Conservation (phyloP, 106 monocot genomes). For the Allium cepa region DNA sequence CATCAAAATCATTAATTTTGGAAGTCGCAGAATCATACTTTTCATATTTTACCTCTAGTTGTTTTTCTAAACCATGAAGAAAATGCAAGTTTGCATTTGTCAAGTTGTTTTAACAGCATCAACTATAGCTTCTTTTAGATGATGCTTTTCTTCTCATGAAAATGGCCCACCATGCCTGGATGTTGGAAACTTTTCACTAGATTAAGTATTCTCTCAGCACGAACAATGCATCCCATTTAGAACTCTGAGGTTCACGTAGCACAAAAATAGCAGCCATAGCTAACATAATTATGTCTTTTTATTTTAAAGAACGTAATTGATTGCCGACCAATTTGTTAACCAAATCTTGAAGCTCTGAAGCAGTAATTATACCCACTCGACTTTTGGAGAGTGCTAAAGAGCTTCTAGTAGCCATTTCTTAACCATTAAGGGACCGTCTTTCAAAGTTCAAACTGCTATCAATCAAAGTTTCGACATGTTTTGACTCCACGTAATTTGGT, state of each 20-base stretch:
- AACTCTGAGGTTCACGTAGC: conserved; percentile 54
- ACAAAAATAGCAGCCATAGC: conserved; percentile 65
- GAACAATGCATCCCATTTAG: conserved; percentile 85
- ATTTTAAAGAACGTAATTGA: conserved; percentile 48
- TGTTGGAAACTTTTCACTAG: conserved; percentile 75
- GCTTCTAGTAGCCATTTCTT: conserved; percentile 93
- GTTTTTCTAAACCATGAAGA: conserved; percentile 67
- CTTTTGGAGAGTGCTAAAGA: conserved; percentile 55
- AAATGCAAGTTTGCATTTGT: conserved; percentile 39
- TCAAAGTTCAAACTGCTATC: conserved; percentile 53
- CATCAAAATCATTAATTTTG: conserved; percentile 66
- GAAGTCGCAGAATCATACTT: conserved; percentile 25
- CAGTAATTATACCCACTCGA: conserved; percentile 20
- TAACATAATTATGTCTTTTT: conserved; percentile 74
- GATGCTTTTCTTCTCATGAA: conserved; percentile 96
- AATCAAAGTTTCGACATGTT: conserved; percentile 71
- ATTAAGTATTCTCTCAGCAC: conserved; percentile 76
- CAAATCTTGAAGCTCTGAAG: conserved; percentile 53
- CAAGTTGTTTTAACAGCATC: conserved; percentile 57
- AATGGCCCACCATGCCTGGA: conserved; percentile 67
- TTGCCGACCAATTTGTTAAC: conserved; percentile 44
- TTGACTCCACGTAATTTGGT: conserved; percentile 40
- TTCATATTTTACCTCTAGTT: conserved; percentile 42
- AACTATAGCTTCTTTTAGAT: conserved; percentile 74
- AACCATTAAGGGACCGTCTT: conserved; percentile 72